phyloP scores from a whole-genome alignment of 1,284 basidiomycete genomes.

The Pisolithus thermaeus region DNA sequence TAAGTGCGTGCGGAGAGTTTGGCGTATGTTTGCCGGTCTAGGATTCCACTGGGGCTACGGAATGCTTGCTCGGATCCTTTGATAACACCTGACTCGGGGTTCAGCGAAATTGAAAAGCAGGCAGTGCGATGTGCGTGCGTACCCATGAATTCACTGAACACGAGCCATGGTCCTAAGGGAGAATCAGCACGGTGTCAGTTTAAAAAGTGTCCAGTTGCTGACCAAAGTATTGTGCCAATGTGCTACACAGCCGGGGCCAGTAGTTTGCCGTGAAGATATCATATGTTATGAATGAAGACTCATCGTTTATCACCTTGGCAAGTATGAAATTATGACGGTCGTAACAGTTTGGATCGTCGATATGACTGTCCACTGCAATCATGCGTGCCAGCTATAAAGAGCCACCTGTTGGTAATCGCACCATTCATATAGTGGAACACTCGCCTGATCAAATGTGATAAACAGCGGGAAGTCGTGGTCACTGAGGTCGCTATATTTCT shows the following conservation, averaged over 20 bases:
- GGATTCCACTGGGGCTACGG: not conserved
- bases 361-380: not conserved
- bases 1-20: not conserved
- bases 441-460: slow-evolving; percentile 57
- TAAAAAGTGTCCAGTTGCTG: not conserved
- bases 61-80: not conserved
- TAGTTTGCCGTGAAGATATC: not conserved
- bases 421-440: slow-evolving; percentile 7
- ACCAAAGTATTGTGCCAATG: not conserved
- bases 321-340: not conserved
- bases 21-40: not conserved
- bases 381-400: not conserved
- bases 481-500: slow-evolving; percentile 46
- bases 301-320: not conserved
- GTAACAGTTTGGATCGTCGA: not conserved
- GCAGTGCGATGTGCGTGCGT: not conserved
- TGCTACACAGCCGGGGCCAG: not conserved
- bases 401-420: not conserved
- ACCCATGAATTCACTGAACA: not conserved
- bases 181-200: not conserved
- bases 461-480: slow-evolving; percentile 70
- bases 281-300: not conserved
- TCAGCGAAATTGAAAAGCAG: not conserved
- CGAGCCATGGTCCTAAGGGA: not conserved
- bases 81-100: not conserved